Evolutionary conservation across 2,329 filamentous ascomycete species (phyloP), one percentile per base, ranked within the genome.

Genomic region (Elsinoe batatas): DNA sequence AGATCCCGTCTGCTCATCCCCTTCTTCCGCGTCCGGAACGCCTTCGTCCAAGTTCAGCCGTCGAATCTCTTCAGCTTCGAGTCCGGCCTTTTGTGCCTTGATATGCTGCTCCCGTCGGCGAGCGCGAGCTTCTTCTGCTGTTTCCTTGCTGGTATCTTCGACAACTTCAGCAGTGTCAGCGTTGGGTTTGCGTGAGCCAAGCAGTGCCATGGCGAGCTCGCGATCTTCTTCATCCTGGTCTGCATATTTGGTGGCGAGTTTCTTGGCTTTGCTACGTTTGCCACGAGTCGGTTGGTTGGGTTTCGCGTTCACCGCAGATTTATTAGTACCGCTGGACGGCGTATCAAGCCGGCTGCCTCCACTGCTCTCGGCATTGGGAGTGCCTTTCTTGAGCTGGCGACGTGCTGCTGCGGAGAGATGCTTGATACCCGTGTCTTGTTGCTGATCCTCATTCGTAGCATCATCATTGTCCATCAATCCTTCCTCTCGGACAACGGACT

Each of bases 211-310:
- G 32, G 90, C 89, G 0, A 91, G 80, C 5, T 80, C 81, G 11
- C 90, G 88, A 65, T 98, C 93, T 70, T 95, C 91, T 56, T 95
- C 90, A 63, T 97, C 91, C 75, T 97, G 93, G 63, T 94, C 76
- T 44, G 87, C 91, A 72, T 98, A 98, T 68, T 95, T 96, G 57
- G 81, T 76, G 3, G 88, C 88, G 1, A 88, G 83, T 69, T 93
- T 95, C 75, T 94, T 95, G 42, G 84, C 83, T 68, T 95, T 95
- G 58, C 79, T 79, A 57, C 81, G 83, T 68, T 94, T 89, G 30
- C 90, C 89, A 57, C 91, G 83, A 12, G 77, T 70, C 53, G 57
- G 60, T 55, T 58, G 61, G 54, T 62, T 62, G 37, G 58, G 54
- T 60, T 62, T 65, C 62, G 57, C 59, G 63, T 58, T 53, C 56